Percentiles rank a stretch among this genome's conserved stretches.
Evolutionary conservation across 768 basidiomycete genomes (phyloP).

Genomic region (Epithele typhae): DNA sequence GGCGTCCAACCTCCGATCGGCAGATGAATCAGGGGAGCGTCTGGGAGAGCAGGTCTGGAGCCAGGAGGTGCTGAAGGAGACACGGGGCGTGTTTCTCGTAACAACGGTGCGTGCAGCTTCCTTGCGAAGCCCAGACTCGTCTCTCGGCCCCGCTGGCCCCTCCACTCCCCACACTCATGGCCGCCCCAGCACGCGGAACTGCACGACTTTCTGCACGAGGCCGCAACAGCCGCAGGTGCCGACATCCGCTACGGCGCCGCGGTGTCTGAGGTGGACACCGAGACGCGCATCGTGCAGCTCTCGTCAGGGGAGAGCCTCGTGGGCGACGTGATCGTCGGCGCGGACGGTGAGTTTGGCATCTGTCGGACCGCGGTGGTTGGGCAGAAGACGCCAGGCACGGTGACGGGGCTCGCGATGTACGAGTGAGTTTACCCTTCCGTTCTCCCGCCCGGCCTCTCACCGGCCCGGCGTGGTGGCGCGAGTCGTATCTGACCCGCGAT

Average conservation of each 20-base stretch:
- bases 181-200: conserved; percentile 27
- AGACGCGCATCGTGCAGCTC: conserved; percentile 21
- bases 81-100: conserved; percentile 29
- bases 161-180: too few relatives aligned
- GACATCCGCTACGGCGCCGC: conserved; percentile 21
- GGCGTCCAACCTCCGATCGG: neutral
- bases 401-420: conserved; percentile 23
- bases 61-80: conserved; percentile 24
- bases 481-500: too few relatives aligned
- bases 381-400: conserved; percentile 6
- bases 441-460: too few relatives aligned
- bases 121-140: neutral
- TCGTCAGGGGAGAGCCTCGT: conserved; percentile 27
- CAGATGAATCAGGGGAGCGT: conserved; percentile 25
- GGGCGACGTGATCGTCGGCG: conserved; percentile 32
- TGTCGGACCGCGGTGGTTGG: conserved; percentile 18
- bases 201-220: conserved; percentile 27
- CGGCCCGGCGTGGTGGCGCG: too few relatives aligned
- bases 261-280: conserved; percentile 22
- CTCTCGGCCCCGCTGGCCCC: too few relatives aligned
- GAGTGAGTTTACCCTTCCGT: conserved; percentile 21
- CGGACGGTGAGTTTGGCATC: conserved; percentile 29
- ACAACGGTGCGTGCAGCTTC: conserved; percentile 22
- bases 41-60: conserved; percentile 29
- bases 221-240: conserved; percentile 24